Conservation (phyloP, 306 rosid species). For the Abrus pulchellus region DNA sequence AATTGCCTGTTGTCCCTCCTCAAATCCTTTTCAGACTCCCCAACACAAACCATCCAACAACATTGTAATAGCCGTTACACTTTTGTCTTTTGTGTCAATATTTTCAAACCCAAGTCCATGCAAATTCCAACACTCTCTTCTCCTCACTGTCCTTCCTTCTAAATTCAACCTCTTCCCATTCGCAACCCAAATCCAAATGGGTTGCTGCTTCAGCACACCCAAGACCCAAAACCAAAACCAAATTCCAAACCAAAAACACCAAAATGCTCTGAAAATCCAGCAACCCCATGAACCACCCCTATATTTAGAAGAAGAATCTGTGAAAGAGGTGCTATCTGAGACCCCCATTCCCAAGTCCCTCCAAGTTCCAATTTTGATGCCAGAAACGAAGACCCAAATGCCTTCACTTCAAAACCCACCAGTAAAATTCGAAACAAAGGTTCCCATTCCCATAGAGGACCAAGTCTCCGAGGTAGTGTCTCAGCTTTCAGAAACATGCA, state of each 20-base stretch:
- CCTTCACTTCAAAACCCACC: slow-evolving; percentile 13
- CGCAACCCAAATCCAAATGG: slow-evolving; percentile 64
- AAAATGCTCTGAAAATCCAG: slow-evolving; percentile 24
- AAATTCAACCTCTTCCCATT: slow-evolving; percentile 14
- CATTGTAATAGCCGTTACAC: slow-evolving; percentile 61
- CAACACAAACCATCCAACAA: slow-evolving; percentile 30
- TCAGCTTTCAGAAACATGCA: slow-evolving; percentile 67
- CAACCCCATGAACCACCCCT: slow-evolving; percentile 45
- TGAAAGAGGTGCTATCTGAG: slow-evolving; percentile 92
- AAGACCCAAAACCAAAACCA: slow-evolving; percentile 47
- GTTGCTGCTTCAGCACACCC: slow-evolving; percentile 82
- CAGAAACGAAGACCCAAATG: slow-evolving; percentile 50
- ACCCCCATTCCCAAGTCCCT: slow-evolving; percentile 69
- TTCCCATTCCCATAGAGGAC: slow-evolving; percentile 33
- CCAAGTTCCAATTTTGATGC: slow-evolving; percentile 35
- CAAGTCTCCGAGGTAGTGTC: slow-evolving; percentile 58
- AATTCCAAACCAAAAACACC: slow-evolving; percentile 42
- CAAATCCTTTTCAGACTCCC: background rate
- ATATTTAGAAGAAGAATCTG: slow-evolving; percentile 72
- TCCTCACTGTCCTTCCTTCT: slow-evolving; percentile 37
- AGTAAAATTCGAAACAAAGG: slow-evolving; percentile 35
- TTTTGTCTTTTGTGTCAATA: slow-evolving; percentile 43
- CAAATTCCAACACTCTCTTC: slow-evolving; percentile 43
- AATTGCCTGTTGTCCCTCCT: background rate
- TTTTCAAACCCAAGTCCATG: slow-evolving; percentile 43